Evolutionary conservation across 768 basidiomycete species (phyloP).

Genomic region (Suillus spraguei): DNA sequence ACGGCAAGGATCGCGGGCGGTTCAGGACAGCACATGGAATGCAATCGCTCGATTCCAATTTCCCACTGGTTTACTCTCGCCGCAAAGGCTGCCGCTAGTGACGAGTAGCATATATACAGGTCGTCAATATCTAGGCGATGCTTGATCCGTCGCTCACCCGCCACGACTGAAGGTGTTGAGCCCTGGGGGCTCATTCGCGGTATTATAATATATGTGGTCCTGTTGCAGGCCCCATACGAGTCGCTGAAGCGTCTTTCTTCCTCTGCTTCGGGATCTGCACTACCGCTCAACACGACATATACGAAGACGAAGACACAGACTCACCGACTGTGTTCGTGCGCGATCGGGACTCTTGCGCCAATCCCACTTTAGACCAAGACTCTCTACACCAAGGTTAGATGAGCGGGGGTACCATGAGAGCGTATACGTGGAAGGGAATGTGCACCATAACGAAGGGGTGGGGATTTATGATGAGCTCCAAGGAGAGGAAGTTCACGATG

Average conservation of each 20-base stretch:
- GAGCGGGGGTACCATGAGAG: constrained; percentile 17
- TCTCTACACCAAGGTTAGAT: background rate
- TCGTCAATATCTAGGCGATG: constrained; percentile 79
- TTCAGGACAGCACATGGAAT: no score
- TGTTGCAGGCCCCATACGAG: constrained; percentile 16
- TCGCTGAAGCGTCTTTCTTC: background rate
- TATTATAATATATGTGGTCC: constrained; percentile 58
- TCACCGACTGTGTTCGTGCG: background rate
- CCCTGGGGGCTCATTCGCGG: constrained; percentile 74
- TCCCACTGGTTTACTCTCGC: background rate
- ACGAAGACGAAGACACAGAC: constrained; percentile 2
- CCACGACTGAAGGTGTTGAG: constrained; percentile 69
- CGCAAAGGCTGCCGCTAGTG: background rate
- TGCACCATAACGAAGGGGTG: background rate
- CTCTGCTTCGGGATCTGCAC: no score
- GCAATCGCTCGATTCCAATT: background rate
- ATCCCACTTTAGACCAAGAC: background rate
- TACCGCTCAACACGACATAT: background rate
- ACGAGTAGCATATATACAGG: constrained; percentile 44
- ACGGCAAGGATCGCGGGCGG: no score
- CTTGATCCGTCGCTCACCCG: constrained; percentile 36
- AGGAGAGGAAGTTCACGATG: background rate
- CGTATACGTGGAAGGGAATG: background rate
- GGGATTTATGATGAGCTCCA: background rate
- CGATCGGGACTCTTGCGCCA: background rate